A percentile compares a stretch with the other conserved stretches of the same genome.
phyloP scores from a whole-genome alignment of 2,329 filamentous ascomycete genomes.

The Aspergillus intermedius region DNA sequence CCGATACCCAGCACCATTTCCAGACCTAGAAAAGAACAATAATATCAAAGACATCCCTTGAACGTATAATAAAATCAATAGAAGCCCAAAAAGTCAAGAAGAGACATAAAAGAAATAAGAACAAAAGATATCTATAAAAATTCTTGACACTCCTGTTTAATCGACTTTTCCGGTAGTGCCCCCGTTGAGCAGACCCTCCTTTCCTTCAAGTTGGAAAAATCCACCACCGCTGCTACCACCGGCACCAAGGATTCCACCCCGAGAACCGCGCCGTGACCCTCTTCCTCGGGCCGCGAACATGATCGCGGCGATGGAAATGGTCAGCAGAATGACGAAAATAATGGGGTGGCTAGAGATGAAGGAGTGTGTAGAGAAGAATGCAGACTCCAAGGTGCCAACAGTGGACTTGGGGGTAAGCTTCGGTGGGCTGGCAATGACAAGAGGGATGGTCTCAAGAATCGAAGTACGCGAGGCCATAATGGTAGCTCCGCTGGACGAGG shows the following conservation, averaged over 20 bases:
- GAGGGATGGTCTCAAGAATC: slow-evolving; percentile 71
- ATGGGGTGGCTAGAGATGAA: slow-evolving; percentile 40
- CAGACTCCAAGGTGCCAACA: slow-evolving; percentile 40
- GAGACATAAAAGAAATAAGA: slow-evolving; percentile 14
- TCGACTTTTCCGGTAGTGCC: slow-evolving; percentile 42
- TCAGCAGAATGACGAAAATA: slow-evolving; percentile 35
- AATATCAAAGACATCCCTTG: background rate
- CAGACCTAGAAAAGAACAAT: slow-evolving; percentile 3
- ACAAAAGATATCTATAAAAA: slow-evolving; percentile 29
- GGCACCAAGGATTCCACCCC: slow-evolving; percentile 33
- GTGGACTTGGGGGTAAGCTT: slow-evolving; percentile 46
- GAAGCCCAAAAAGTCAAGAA: slow-evolving; percentile 13
- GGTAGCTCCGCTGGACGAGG: slow-evolving; percentile 76
- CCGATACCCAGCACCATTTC: background rate
- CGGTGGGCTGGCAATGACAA: slow-evolving; percentile 44
- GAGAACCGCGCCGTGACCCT: slow-evolving; percentile 19
- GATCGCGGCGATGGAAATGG: slow-evolving; percentile 27
- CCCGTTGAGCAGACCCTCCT: slow-evolving; percentile 41
- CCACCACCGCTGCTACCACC: slow-evolving; percentile 27
- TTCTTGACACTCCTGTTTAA: slow-evolving; percentile 22
- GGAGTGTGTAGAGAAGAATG: slow-evolving; percentile 41
- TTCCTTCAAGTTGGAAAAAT: slow-evolving; percentile 45
- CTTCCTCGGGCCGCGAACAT: slow-evolving; percentile 30
- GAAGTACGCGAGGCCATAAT: slow-evolving; percentile 85
- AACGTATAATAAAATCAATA: slow-evolving; percentile 4